These are phyloP conservation scores for Blastobotrys arbuscula DNA, from an alignment of 1,139 yeast genomes.

Conservation along the genomic window DNA sequence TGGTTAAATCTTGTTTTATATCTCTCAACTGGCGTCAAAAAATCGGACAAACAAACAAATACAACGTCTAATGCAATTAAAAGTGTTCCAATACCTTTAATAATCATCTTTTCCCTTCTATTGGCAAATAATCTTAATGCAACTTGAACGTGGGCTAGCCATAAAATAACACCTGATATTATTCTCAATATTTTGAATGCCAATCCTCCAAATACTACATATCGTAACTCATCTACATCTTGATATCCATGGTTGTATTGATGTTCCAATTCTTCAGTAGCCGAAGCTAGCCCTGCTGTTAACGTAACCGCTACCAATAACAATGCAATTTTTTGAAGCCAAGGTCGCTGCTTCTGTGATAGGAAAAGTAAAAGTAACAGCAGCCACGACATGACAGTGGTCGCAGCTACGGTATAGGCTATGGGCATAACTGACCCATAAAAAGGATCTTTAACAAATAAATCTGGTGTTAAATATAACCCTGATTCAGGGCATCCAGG, in stretches of 20 bases:
- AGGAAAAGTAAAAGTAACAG: constrained; percentile 30
- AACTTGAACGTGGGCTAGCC: constrained; percentile 74
- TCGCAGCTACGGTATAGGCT: constrained; percentile 33
- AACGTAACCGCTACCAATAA: constrained; percentile 30
- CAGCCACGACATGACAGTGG: constrained; percentile 35
- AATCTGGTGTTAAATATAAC: background rate
- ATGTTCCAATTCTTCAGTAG: constrained; percentile 24
- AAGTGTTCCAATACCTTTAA: constrained; percentile 55
- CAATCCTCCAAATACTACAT: constrained; percentile 42
- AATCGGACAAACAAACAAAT: constrained; percentile 20
- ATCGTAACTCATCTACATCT: constrained; percentile 50
- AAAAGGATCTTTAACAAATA: constrained; percentile 26
- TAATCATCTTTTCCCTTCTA: constrained; percentile 58
- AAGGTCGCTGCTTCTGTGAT: constrained; percentile 32
- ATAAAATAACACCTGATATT: constrained; percentile 54
- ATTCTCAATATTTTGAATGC: constrained; percentile 59
- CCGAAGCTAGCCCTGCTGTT: constrained; percentile 29
- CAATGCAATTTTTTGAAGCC: constrained; percentile 33
- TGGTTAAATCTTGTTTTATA: constrained; percentile 11
- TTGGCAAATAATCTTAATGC: constrained; percentile 66
- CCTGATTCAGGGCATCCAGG: constrained; percentile 17
- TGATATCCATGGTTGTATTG: constrained; percentile 48
- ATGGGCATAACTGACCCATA: constrained; percentile 35
- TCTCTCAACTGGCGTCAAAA: constrained; percentile 25
- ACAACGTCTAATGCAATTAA: constrained; percentile 42